A percentile compares a stretch with the other conserved stretches of the same genome.
Conservation (phyloP, 352 stramenopile genomes). For the Globisporangium paroecandrum region DNA sequence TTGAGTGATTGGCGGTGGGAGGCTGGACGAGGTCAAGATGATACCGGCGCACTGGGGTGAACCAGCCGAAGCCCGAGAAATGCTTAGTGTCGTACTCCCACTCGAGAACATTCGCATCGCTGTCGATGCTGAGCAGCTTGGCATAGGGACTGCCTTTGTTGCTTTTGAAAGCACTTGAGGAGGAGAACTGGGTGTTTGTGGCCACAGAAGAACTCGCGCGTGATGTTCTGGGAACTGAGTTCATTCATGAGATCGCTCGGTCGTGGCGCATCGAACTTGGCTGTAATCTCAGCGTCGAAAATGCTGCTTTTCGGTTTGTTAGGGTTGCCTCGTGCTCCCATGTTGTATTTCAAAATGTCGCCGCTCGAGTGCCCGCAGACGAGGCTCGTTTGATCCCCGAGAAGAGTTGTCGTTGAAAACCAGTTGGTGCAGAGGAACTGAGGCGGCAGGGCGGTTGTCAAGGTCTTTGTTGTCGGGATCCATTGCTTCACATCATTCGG, state of each 20-base stretch:
- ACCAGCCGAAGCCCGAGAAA: slow-evolving; percentile 49
- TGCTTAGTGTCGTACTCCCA: slow-evolving; percentile 37
- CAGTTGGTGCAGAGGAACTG: slow-evolving; percentile 19
- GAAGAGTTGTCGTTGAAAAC: slow-evolving; percentile 22
- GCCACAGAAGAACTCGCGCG: slow-evolving; percentile 41
- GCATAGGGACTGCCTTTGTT: not conserved
- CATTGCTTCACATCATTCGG: slow-evolving; percentile 22
- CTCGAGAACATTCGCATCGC: slow-evolving; percentile 27
- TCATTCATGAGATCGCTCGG: slow-evolving; percentile 7
- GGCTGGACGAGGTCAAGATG: slow-evolving; percentile 24
- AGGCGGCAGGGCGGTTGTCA: not conserved
- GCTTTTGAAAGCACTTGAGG: slow-evolving; percentile 23
- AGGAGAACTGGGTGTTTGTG: slow-evolving; percentile 37
- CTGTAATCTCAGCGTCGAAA: slow-evolving; percentile 16
- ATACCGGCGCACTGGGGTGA: slow-evolving; percentile 23
- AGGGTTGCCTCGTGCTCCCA: not conserved
- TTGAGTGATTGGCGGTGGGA: not conserved
- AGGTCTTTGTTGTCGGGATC: not conserved
- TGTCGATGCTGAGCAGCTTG: slow-evolving; percentile 43
- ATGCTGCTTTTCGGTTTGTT: not conserved
- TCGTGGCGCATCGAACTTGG: slow-evolving; percentile 28
- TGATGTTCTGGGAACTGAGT: slow-evolving; percentile 13
- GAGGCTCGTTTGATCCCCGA: slow-evolving; percentile 19
- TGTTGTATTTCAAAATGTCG: slow-evolving; percentile 37
- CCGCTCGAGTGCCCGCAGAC: slow-evolving; percentile 29